Percentiles rank a stretch among this genome's conserved stretches.
Conservation (phyloP, 1,139 yeast species). For the Yamadazyma siamensis region DNA sequence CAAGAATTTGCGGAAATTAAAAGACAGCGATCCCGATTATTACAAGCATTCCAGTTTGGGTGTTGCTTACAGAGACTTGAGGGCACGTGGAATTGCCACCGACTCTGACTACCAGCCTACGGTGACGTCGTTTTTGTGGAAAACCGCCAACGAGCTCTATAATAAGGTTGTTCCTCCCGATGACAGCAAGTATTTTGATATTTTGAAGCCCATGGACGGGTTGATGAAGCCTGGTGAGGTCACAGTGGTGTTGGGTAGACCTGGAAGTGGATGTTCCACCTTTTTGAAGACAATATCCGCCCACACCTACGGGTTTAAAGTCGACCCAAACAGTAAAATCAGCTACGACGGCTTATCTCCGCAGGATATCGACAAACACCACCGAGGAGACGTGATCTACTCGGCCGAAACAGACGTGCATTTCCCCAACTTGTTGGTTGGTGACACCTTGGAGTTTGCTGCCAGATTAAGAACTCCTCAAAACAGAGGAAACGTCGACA, state of each 20-base stretch:
- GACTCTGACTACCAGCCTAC: conserved; percentile 82
- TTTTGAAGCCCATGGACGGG: conserved; percentile 34
- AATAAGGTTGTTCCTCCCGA: conserved; percentile 11
- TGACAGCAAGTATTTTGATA: conserved; percentile 22
- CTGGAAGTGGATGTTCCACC: conserved; percentile 37
- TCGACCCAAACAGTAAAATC: conserved; percentile 25
- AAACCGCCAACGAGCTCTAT: conserved; percentile 16
- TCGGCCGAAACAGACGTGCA: conserved; percentile 53
- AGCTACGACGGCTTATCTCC: conserved; percentile 52
- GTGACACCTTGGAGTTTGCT: conserved; percentile 48
- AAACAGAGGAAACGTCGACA: conserved; percentile 34
- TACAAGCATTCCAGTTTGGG: conserved; percentile 67
- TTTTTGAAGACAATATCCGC: conserved; percentile 32
- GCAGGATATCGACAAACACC: conserved; percentile 42
- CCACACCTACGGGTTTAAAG: conserved; percentile 33
- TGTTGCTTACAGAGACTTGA: conserved; percentile 60
- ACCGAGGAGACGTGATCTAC: conserved; percentile 48
- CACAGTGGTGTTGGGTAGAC: conserved; percentile 36
- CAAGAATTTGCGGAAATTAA: conserved; percentile 20
- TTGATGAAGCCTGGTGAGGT: conserved; percentile 32
- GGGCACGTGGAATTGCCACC: conserved; percentile 73
- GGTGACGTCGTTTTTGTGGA: conserved; percentile 48
- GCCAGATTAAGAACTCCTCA: conserved; percentile 41
- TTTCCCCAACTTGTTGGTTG: conserved; percentile 51
- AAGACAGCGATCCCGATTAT: conserved; percentile 52